Percentiles rank a stretch among this genome's conserved stretches.
phyloP scores from a whole-genome alignment of 2,329 filamentous ascomycete genomes.

The Tolypocladium endophyticum region DNA sequence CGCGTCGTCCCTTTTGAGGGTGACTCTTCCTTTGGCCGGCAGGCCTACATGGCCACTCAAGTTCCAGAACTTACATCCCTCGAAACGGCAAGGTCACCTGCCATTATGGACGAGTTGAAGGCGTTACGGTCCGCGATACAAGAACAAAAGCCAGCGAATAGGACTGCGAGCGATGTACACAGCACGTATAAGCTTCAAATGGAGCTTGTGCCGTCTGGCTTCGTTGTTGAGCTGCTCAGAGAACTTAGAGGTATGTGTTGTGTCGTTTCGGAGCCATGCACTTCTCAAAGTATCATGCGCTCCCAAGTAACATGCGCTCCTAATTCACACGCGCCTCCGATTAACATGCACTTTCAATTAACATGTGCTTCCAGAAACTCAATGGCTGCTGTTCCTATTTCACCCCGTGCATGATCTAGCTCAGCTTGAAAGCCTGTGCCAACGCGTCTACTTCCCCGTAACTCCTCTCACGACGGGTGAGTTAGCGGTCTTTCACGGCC shows the following conservation, averaged over 20 bases:
- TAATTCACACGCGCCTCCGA: too few relatives aligned
- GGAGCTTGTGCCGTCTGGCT: background rate
- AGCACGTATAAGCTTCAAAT: background rate
- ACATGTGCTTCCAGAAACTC: background rate
- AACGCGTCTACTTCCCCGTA: slow-evolving; percentile 9
- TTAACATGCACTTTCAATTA: background rate
- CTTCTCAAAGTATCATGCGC: background rate
- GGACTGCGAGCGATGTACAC: background rate
- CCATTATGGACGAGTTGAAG: background rate
- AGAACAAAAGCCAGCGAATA: background rate
- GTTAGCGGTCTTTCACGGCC: slow-evolving; percentile 7
- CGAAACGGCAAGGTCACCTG: background rate
- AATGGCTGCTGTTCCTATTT: slow-evolving; percentile 5
- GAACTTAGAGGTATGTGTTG: background rate
- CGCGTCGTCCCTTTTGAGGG: background rate
- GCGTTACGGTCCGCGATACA: background rate
- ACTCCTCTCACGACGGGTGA: slow-evolving; percentile 8
- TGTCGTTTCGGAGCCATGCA: background rate
- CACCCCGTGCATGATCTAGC: slow-evolving; percentile 7
- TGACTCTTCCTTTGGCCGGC: background rate
- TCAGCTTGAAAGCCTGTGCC: slow-evolving; percentile 7
- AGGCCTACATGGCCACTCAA: background rate
- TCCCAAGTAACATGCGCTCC: background rate
- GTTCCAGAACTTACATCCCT: background rate
- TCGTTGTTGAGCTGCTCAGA: background rate